Evolutionary conservation across 73 alveolate species (phyloP).

Genomic region (Paramecium tetraurelia): DNA sequence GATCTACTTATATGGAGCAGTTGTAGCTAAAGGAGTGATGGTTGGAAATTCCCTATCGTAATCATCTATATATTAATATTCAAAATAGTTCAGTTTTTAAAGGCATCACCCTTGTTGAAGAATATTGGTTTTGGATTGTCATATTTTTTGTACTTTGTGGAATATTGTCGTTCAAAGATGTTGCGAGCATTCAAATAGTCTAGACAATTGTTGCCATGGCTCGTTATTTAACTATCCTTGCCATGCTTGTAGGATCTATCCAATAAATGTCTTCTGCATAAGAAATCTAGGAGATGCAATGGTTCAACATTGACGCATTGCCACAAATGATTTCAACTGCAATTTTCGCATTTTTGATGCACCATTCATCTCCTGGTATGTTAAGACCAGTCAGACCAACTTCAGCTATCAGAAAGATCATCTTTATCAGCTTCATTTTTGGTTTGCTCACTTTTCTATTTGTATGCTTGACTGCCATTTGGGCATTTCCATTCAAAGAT

Average conservation of each 20-base stretch:
- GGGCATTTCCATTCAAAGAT: slow-evolving; percentile 32
- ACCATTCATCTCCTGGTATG: slow-evolving; percentile 61
- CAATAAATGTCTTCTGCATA: not conserved
- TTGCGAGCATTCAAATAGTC: slow-evolving; percentile 18
- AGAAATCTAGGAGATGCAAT: not conserved
- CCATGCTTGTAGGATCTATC: slow-evolving; percentile 42
- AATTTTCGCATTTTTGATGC: slow-evolving; percentile 56
- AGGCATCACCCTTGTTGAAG: not conserved
- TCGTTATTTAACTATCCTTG: slow-evolving; percentile 24
- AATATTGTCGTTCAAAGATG: slow-evolving; percentile 45
- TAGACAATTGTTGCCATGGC: slow-evolving; percentile 48
- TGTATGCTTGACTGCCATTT: slow-evolving; percentile 27
- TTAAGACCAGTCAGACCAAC: slow-evolving; percentile 53
- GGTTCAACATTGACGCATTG: slow-evolving; percentile 1
- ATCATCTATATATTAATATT: not conserved
- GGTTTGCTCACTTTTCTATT: slow-evolving; percentile 27
- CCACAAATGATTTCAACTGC: slow-evolving; percentile 53
- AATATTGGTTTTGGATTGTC: slow-evolving; percentile 45
- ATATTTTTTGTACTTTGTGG: slow-evolving; percentile 40
- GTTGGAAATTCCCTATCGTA: slow-evolving; percentile 58
- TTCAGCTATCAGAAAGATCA: slow-evolving; percentile 1
- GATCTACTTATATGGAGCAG: slow-evolving; percentile 50
- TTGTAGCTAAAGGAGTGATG: slow-evolving; percentile 52
- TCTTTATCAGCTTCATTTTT: slow-evolving; percentile 14
- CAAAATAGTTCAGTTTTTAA: not conserved